Conservation (phyloP, 352 stramenopile species). For the Pythium phragmitis region DNA sequence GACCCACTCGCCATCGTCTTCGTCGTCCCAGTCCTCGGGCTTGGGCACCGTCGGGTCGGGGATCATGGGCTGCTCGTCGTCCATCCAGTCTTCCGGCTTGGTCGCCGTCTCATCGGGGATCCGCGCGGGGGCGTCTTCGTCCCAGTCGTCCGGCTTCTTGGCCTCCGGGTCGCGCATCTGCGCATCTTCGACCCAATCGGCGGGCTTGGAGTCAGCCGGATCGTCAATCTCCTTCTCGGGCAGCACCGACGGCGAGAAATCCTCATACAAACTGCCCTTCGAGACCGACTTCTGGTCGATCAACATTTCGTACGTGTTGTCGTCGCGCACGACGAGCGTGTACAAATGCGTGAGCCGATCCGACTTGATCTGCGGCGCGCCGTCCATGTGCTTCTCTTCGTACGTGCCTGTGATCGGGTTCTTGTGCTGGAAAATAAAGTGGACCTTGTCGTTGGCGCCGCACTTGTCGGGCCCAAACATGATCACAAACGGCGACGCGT, state of each 20-base stretch:
- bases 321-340: constrained; percentile 88
- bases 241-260: constrained; percentile 85
- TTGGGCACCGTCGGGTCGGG: constrained; percentile 76
- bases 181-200: constrained; percentile 91
- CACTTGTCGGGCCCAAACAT: constrained; percentile 97
- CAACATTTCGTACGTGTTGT: constrained; percentile 92
- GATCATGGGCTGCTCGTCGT: constrained; percentile 80
- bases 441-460: constrained; percentile 91
- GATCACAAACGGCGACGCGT: constrained; percentile 90
- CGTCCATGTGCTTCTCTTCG: constrained; percentile 93
- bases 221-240: constrained; percentile 93
- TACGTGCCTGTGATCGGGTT: constrained; percentile 91
- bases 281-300: constrained; percentile 86
- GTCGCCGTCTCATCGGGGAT: constrained; percentile 84
- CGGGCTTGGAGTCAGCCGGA: constrained; percentile 87
- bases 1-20: constrained; percentile 91
- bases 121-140: constrained; percentile 85
- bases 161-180: constrained; percentile 88
- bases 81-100: constrained; percentile 92
- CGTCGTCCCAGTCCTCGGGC: constrained; percentile 94
- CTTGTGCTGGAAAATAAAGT: constrained; percentile 95
- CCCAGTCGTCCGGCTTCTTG: constrained; percentile 91
- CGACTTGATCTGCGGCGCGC: constrained; percentile 72
- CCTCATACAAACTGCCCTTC: constrained; percentile 78
- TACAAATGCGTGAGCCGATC: constrained; percentile 91